Percentiles rank a stretch among this genome's conserved stretches.
Conservation (phyloP, 2,329 filamentous ascomycete species). For the Colletotrichum noveboracense region DNA sequence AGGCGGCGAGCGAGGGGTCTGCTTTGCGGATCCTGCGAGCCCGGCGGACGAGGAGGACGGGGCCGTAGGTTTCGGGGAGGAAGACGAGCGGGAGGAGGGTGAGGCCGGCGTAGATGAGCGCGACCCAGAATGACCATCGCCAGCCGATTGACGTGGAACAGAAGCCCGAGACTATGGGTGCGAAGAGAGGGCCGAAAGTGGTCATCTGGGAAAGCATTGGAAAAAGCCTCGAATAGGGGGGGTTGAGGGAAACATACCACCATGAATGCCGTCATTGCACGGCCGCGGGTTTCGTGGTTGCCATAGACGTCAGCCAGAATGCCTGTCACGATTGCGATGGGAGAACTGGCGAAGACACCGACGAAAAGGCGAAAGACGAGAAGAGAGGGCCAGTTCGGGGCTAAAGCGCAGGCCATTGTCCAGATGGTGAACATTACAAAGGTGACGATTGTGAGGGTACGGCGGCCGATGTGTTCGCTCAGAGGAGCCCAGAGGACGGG, state of each 20-base stretch:
- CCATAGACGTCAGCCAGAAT: constrained; percentile 72
- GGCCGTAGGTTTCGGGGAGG: constrained; percentile 69
- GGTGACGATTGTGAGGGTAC: constrained; percentile 48
- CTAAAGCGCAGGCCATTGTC: constrained; percentile 61
- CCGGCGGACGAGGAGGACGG: constrained; percentile 60
- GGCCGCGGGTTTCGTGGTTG: constrained; percentile 58
- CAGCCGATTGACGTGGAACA: constrained; percentile 63
- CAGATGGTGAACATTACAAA: constrained; percentile 55
- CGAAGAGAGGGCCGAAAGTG: constrained; percentile 68
- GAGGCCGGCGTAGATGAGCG: constrained; percentile 68
- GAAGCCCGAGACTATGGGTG: constrained; percentile 70
- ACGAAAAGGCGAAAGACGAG: constrained; percentile 60
- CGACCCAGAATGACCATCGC: constrained; percentile 76
- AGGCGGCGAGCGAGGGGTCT: constrained; percentile 48
- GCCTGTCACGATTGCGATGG: constrained; percentile 66
- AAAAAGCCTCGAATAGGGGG: not conserved
- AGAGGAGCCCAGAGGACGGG: constrained; percentile 69
- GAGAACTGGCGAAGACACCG: constrained; percentile 60
- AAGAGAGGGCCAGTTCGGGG: constrained; percentile 56
- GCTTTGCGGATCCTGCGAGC: constrained; percentile 63
- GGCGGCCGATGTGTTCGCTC: constrained; percentile 68
- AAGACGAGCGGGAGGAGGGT: constrained; percentile 67
- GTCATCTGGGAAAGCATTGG: constrained; percentile 52
- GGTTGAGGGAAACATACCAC: constrained; percentile 46
- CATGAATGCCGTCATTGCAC: constrained; percentile 69